A percentile compares a stretch with the other conserved stretches of the same genome.
Evolutionary conservation across 306 rosid species (phyloP).

Genomic region (Canavalia gladiata): DNA sequence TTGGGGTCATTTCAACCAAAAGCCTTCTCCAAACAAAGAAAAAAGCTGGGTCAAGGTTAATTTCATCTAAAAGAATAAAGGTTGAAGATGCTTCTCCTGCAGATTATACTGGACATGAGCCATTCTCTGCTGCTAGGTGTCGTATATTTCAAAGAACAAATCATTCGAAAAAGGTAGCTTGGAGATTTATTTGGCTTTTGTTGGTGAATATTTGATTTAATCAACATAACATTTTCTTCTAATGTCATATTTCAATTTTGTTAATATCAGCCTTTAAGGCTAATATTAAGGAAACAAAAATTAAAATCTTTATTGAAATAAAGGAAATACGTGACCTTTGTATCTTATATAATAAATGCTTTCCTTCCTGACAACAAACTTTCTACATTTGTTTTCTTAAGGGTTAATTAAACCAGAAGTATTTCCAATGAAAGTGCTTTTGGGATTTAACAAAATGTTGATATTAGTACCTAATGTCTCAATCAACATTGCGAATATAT

Average conservation of each 20-base stretch:
- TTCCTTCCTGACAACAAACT: not conserved
- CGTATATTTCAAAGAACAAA: constrained; percentile 74
- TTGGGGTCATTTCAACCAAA: constrained; percentile 78
- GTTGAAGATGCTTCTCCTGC: constrained; percentile 60
- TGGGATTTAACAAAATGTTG: not conserved
- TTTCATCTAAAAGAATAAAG: constrained; percentile 70
- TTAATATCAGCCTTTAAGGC: not conserved
- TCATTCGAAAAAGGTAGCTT: constrained; percentile 72
- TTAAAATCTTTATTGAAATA: not conserved
- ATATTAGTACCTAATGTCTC: not conserved
- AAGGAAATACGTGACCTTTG: not conserved
- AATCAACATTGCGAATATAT: not conserved
- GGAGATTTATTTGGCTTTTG: not conserved
- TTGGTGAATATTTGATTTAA: constrained; percentile 17
- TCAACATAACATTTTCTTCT: constrained; percentile 5
- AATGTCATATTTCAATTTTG: not conserved
- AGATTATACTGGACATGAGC: constrained; percentile 66
- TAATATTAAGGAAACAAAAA: not conserved
- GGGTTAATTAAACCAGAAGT: not conserved
- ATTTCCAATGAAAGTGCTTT: not conserved
- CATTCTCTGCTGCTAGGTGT: constrained; percentile 86
- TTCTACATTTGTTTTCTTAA: not conserved
- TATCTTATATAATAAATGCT: not conserved
- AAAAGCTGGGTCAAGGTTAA: constrained; percentile 79
- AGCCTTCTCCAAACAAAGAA: constrained; percentile 80